These are phyloP conservation scores for Bathelium albidoporum DNA, from an alignment of 495 filamentous ascomycete genomes.

Conservation along the genomic window DNA sequence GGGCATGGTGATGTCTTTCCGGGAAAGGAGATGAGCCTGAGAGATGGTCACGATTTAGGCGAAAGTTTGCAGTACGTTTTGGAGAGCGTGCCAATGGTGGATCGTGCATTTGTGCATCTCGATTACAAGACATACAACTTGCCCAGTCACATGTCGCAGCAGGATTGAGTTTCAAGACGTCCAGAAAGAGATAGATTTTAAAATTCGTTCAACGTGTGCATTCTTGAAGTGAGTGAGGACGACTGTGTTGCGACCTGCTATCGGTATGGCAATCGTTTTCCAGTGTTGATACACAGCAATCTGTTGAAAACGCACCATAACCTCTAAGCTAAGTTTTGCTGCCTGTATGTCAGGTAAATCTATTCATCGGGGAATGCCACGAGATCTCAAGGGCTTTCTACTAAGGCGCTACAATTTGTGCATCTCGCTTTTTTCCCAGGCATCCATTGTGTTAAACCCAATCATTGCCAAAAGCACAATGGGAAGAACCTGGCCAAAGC, in stretches of 20 bases:
- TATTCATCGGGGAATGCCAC: too few species aligned
- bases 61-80: slow-evolving; percentile 86
- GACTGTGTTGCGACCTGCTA: too few species aligned
- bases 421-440: too few species aligned
- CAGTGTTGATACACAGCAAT: too few species aligned
- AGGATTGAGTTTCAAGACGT: slow-evolving; percentile 25
- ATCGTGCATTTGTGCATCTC: slow-evolving; percentile 63
- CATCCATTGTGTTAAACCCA: background rate
- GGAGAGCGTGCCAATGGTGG: slow-evolving; percentile 66
- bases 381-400: too few species aligned
- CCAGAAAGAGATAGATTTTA: background rate
- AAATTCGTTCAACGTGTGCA: too few species aligned
- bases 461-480: background rate
- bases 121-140: slow-evolving; percentile 77
- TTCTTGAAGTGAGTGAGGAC: too few species aligned
- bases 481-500: slow-evolving; percentile 5
- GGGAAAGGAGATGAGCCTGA: slow-evolving; percentile 56
- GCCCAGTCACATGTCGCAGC: slow-evolving; percentile 77
- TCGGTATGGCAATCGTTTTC: too few species aligned
- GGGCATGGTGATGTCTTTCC: background rate
- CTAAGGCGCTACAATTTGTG: too few species aligned
- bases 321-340: too few species aligned
- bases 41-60: slow-evolving; percentile 80
- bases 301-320: too few species aligned
- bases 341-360: too few species aligned